Percentiles rank a stretch among this genome's conserved stretches.
Conservation (phyloP, 371 early-diverging fungal species). For the Quaeritorhiza haematococci region DNA sequence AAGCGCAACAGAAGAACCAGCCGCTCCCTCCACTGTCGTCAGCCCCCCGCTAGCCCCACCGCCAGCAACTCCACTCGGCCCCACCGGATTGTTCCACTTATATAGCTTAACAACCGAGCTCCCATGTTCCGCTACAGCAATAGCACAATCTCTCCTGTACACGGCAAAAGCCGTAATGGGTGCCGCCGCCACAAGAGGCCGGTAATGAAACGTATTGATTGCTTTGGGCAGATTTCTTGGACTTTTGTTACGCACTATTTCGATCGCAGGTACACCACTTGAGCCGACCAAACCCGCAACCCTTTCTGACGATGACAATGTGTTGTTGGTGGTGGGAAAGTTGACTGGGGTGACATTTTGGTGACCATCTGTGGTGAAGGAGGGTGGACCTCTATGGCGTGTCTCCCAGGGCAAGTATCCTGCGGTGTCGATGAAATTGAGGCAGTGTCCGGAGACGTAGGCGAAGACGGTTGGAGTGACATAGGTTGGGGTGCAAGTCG, state of each 20-base stretch:
- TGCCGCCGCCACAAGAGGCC: slow-evolving; percentile 24
- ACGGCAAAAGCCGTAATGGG: slow-evolving; percentile 41
- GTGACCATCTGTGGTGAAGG: neutral
- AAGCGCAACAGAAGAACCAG: slow-evolving; percentile 2
- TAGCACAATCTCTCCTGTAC: slow-evolving; percentile 21
- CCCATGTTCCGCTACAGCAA: slow-evolving; percentile 39
- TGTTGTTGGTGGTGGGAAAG: neutral
- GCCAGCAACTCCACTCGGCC: too few species aligned
- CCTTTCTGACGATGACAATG: too few species aligned
- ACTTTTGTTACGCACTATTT: neutral
- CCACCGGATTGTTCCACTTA: too few species aligned
- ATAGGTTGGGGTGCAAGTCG: slow-evolving; percentile 20
- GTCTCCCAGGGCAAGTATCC: neutral
- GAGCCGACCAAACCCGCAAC: too few species aligned
- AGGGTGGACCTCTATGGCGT: slow-evolving; percentile 1
- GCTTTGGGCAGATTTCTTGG: neutral
- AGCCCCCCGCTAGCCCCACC: neutral
- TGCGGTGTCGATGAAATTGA: slow-evolving; percentile 32
- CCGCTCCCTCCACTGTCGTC: neutral
- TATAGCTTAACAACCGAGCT: slow-evolving; percentile 23
- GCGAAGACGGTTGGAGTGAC: slow-evolving; percentile 21
- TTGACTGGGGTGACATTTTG: neutral
- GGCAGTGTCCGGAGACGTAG: slow-evolving; percentile 40
- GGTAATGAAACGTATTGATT: slow-evolving; percentile 5
- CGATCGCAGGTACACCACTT: slow-evolving; percentile 1